Evolutionary conservation across 306 rosid genomes (phyloP), one percentile per base, ranked within the genome.

Genomic region (Senna siamea): DNA sequence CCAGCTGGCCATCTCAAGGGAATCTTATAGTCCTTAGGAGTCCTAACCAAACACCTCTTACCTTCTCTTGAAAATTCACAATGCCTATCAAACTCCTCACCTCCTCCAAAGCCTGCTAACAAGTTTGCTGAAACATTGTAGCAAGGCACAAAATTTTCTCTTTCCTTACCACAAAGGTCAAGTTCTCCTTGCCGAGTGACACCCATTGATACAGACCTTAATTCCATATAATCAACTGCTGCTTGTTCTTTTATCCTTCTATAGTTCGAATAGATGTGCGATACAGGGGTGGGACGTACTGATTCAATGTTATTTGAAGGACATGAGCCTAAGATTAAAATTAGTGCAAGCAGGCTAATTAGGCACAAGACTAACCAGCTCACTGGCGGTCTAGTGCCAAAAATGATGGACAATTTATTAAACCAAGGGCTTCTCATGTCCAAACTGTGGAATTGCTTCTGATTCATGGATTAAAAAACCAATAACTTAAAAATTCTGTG

Each of bases 371-470:
- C 73, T 78, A 92, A 66, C 92, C 92, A 88, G 84, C 82, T 85
- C 70, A 83, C 79, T 2, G 89, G 92, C 55, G 83, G 88, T 88
- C 88, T 88, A 56, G 79, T 80, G 70, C 97, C 93, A 26, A 89
- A 69, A 53, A 76, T 70, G 66, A 80, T 76, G 35, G 86, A 83
- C n/a, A 92, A 75, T 83, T 88, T 92, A 40, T 84, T 83, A 65
- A 78, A 79, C 93, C 96, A 92, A 65, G 89, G 70, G 80, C 88
- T 86, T 89, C 93, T 89, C 97, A 92, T 89, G 85, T 91, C 91
- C 88, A 75, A 89, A 75, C 66, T 22, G 81, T 76, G 67, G 66
- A 76, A 81, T 77, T 60, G 72, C 57, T 69, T 70, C 41, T 34
- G 43, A 51, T 38, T 69, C 72, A 78, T 58, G 66, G 75, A 72